Evolutionary conservation across 768 basidiomycete species (phyloP).

Genomic region (Suillus fuscotomentosus): DNA sequence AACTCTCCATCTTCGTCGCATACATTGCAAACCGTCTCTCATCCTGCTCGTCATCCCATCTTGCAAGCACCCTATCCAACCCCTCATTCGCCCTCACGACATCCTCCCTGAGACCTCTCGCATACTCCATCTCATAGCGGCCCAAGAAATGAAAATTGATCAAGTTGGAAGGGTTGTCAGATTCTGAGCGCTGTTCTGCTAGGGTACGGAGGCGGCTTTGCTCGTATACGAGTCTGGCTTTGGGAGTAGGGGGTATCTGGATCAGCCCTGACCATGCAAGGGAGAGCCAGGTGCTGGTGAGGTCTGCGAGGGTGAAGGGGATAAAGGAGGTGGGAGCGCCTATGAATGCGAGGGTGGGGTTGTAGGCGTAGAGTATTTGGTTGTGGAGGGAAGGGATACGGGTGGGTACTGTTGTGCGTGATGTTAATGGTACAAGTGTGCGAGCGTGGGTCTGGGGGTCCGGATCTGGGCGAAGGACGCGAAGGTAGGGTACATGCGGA

Average conservation of each 20-base stretch:
- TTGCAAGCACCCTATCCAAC: conserved; percentile 17
- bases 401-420: conserved; percentile 25
- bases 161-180: conserved; percentile 25
- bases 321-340: conserved; percentile 42
- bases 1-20: conserved; percentile 24
- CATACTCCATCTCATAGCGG: conserved; percentile 22
- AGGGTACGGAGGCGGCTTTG: conserved; percentile 30
- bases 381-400: conserved; percentile 46
- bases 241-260: conserved; percentile 32
- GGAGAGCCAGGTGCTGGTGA: conserved; percentile 49
- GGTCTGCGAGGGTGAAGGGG: conserved; percentile 48
- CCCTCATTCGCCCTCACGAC: conserved; percentile 12
- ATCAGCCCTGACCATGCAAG: conserved; percentile 37
- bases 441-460: background rate
- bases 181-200: conserved; percentile 16
- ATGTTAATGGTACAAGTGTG: conserved; percentile 28
- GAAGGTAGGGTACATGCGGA: conserved; percentile 40
- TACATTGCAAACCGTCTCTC: conserved; percentile 25
- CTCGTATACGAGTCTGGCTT: conserved; percentile 38
- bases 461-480: conserved; percentile 20
- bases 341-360: conserved; percentile 46
- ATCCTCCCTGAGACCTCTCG: conserved; percentile 15
- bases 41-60: conserved; percentile 29
- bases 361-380: conserved; percentile 45
- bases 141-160: conserved; percentile 25